Evolutionary conservation across 768 basidiomycete species (phyloP), one percentile per base, ranked within the genome.

Genomic region (Termitomyces heimii): DNA sequence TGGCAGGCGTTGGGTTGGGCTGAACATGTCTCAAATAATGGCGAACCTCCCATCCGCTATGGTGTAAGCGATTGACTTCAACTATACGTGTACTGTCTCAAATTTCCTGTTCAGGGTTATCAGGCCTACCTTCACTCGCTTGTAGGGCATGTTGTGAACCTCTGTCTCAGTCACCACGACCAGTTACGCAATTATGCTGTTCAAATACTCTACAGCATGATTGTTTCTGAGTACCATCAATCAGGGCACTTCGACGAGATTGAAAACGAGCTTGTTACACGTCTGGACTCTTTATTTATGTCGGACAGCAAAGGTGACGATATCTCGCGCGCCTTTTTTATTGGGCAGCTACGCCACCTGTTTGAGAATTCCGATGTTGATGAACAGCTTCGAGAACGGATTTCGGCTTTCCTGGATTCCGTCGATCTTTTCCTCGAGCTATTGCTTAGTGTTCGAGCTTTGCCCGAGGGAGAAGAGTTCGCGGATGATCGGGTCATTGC

Each of bases 111-210:
- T 9, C 46, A 94, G 86, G 88, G 90, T 48, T 96, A 93, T 65
- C 95, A 96, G 75, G 77, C 85, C 0, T 84, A 86, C 39, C 82
- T 96, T 43, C 88, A 86, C 64, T 77, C 89, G 18, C 81, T 97
- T 22, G 92, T 96, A 29, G 94, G 92, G 43, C 85, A 89, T 55
- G 88, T 97, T 50, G 88, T 98, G 55, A 89, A 92, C 62, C 77
- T 98, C 16, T 98, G 96, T 68, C 77, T 98, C 53, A 97, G 94
- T 60, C 92, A 95, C 64, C 95, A 98, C 67, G 96, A 98, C 66
- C 85, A 88, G 65, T 80, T 97, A 40, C 84, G 95, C 62, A 91
- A 82, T 66, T 90, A 89, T 61, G 95, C 94, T 0, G 93, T 96
- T 22, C 85, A 91, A 63, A 94, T 98, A 56, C 81, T 98, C 22